These are phyloP conservation scores for Hymenoscyphus salicellus DNA, from an alignment of 2,329 filamentous ascomycete genomes.

Conservation along the genomic window DNA sequence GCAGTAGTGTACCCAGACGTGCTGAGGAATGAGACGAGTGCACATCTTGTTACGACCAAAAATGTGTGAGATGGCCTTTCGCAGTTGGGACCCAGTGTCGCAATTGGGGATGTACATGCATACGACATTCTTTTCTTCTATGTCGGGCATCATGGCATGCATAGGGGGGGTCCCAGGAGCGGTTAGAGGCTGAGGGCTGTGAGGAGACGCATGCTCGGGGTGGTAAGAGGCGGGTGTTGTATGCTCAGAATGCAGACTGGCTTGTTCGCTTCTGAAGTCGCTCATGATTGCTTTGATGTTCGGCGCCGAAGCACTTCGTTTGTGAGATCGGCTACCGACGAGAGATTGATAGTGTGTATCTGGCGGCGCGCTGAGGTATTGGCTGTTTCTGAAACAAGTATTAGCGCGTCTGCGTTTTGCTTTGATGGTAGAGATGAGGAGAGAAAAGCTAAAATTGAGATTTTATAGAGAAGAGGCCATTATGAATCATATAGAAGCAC, in stretches of 20 bases:
- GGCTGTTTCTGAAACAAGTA: constrained; percentile 14
- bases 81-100: constrained; percentile 57
- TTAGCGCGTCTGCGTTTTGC: constrained; percentile 8
- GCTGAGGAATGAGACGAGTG: constrained; percentile 65
- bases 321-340: constrained; percentile 19
- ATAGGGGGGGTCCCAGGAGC: constrained; percentile 28
- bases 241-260: constrained; percentile 25
- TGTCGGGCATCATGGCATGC: constrained; percentile 15
- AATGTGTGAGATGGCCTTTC: constrained; percentile 77
- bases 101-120: constrained; percentile 59
- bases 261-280: neutral
- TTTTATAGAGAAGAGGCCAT: neutral
- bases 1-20: constrained; percentile 74
- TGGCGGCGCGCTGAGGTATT: constrained; percentile 23
- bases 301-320: constrained; percentile 15
- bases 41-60: constrained; percentile 80
- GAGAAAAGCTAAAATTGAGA: neutral
- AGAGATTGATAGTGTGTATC: constrained; percentile 21
- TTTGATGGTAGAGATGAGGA: neutral
- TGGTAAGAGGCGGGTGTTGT: constrained; percentile 33
- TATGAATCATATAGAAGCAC: neutral
- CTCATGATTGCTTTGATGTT: constrained; percentile 6
- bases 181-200: constrained; percentile 12
- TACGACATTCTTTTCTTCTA: constrained; percentile 16
- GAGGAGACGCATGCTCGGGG: constrained; percentile 27